phyloP scores from a whole-genome alignment of 2,329 filamentous ascomycete genomes.

The Falciphora oryzae region DNA sequence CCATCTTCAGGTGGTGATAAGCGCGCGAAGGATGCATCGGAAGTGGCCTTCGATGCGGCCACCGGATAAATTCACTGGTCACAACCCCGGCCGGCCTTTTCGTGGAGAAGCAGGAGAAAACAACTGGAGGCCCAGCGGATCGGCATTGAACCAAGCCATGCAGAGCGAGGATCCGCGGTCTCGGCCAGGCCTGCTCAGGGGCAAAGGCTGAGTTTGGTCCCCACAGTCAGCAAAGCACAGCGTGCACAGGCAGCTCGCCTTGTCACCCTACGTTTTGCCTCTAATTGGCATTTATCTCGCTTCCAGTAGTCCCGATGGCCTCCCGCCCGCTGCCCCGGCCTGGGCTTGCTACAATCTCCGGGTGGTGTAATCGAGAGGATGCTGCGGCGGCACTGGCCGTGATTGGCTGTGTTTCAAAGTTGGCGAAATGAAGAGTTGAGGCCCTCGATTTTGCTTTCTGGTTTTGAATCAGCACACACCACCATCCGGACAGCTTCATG shows the following conservation, averaged over 20 bases:
- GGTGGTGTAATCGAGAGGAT: neutral
- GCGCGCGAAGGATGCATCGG: too few relatives aligned
- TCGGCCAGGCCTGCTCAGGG: neutral
- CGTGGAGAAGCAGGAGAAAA: too few relatives aligned
- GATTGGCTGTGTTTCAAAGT: neutral
- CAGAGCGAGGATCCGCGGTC: neutral
- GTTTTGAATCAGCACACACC: too few relatives aligned
- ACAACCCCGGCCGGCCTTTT: too few relatives aligned
- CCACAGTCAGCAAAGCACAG: neutral
- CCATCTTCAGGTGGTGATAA: too few relatives aligned
- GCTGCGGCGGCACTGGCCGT: neutral
- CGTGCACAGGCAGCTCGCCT: too few relatives aligned
- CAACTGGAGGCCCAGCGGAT: neutral
- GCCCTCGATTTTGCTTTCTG: too few relatives aligned
- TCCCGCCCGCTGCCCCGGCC: too few relatives aligned
- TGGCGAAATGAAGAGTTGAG: neutral
- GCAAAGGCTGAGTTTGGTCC: neutral
- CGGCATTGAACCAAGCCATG: neutral
- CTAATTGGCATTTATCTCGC: conserved; percentile 1
- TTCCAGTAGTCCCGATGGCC: neutral
- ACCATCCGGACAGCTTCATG: too few relatives aligned
- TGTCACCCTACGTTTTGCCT: neutral
- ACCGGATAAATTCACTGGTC: too few relatives aligned
- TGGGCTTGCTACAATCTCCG: neutral
- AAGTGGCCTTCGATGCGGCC: too few relatives aligned